These are phyloP conservation scores for Xylaria acuta DNA, from an alignment of 495 filamentous ascomycete species.

Conservation along the genomic window DNA sequence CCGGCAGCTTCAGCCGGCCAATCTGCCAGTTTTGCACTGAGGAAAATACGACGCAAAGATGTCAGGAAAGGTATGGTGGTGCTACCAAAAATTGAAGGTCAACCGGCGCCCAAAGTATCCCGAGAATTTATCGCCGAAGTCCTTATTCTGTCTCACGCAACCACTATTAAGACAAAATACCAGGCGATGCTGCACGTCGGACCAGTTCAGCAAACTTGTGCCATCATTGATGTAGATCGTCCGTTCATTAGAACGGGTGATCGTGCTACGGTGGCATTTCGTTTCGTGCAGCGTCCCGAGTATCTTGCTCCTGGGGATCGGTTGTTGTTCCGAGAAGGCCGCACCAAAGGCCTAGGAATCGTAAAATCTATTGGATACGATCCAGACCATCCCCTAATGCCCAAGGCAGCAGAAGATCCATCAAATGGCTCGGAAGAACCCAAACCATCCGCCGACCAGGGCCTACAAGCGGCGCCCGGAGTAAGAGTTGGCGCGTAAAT, in stretches of 20 bases:
- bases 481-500: slow-evolving; percentile 18
- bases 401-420: slow-evolving; percentile 33
- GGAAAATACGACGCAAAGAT: slow-evolving; percentile 85
- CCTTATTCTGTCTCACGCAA: slow-evolving; percentile 92
- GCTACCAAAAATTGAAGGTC: slow-evolving; percentile 75
- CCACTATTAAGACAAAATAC: slow-evolving; percentile 98
- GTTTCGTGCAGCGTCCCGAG: slow-evolving; percentile 95
- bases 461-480: slow-evolving; percentile 20
- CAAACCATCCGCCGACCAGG: slow-evolving; percentile 26
- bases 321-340: slow-evolving; percentile 90
- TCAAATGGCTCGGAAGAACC: slow-evolving; percentile 26
- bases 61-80: slow-evolving; percentile 99
- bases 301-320: slow-evolving; percentile 88
- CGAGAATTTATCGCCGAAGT: slow-evolving; percentile 96
- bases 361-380: slow-evolving; percentile 94
- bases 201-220: slow-evolving; percentile 92
- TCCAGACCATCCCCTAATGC: slow-evolving; percentile 49
- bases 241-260: slow-evolving; percentile 94
- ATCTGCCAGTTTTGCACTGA: slow-evolving; percentile 88
- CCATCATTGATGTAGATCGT: slow-evolving; percentile 98
- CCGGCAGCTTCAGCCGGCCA: slow-evolving; percentile 91
- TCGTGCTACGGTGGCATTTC: slow-evolving; percentile 88
- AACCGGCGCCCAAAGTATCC: slow-evolving; percentile 77
- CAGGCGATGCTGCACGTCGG: slow-evolving; percentile 99
- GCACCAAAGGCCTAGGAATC: slow-evolving; percentile 94